A percentile compares a stretch with the other conserved stretches of the same genome.
Conservation (phyloP, 2,329 filamentous ascomycete genomes). For the Microsporum canis region DNA sequence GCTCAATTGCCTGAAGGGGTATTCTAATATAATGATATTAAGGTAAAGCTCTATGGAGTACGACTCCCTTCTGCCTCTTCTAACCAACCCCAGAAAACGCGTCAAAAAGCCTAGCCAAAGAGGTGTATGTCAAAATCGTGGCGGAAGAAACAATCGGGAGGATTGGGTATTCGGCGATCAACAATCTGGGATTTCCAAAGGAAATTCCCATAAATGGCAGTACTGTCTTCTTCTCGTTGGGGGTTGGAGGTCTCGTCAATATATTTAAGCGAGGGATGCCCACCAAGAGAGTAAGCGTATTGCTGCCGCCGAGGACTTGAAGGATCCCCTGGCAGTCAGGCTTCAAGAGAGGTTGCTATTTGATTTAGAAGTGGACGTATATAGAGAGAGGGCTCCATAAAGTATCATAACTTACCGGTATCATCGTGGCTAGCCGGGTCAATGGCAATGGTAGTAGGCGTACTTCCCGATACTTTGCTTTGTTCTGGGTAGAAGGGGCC, state of each 20-base stretch:
- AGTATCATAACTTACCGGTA: slow-evolving; percentile 11
- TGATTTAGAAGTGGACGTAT: neutral
- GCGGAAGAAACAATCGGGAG: slow-evolving; percentile 18
- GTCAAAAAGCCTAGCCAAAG: neutral
- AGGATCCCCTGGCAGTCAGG: neutral
- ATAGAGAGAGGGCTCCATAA: neutral
- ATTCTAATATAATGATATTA: neutral
- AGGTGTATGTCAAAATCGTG: slow-evolving; percentile 15
- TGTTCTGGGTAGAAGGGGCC: slow-evolving; percentile 35
- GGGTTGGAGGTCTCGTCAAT: neutral
- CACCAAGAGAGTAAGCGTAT: neutral
- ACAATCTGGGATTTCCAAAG: slow-evolving; percentile 7
- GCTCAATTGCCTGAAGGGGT: neutral
- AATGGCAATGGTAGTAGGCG: neutral
- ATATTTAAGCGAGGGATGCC: neutral
- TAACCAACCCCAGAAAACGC: neutral
- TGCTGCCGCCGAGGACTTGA: neutral
- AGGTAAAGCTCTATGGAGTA: neutral
- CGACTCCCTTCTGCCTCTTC: neutral
- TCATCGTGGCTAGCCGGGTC: slow-evolving; percentile 3
- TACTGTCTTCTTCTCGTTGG: neutral
- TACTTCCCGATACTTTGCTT: slow-evolving; percentile 3
- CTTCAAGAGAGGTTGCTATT: neutral
- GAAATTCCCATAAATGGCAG: neutral
- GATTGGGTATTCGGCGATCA: slow-evolving; percentile 13